Evolutionary conservation across 1,139 yeast genomes (phyloP), one percentile per base, ranked within the genome.

Genomic region (Pichia sp.): DNA sequence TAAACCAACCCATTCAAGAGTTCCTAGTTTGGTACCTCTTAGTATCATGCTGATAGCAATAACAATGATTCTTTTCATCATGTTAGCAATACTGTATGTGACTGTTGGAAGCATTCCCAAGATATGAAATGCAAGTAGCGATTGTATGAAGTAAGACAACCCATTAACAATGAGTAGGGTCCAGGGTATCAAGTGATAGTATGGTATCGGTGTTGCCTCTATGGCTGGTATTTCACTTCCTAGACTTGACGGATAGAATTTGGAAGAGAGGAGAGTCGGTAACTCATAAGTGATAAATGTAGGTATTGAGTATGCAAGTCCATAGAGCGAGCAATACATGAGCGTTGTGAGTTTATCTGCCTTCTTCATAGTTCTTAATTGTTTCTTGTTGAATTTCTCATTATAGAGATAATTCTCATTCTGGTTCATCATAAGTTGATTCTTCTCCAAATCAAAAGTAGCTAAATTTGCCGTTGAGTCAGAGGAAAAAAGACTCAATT

Each of bases 61-160:
- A 26, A 88, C 87, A 16, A 85, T 81, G 30, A 88, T 85, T 46
- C 96, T 73, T 59, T 88, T 88, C 65, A 87, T 66, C 52, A 88
- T 75, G 48, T 83, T 82, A 20, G 96, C 96, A 47, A 88, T 84
- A 16, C 94, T 83, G 59, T 87, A 88, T 41, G 88, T 82, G 25
- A 88, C 93, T 0, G 97, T 88, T 5, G 93, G 77, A 25, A 87
- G 72, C 53, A 77, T 63, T 6, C 96, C 94, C 47, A 88, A 70
- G 27, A 88, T 72, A 60, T 85, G 94, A 58, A 88, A 88, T 20
- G 96, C 96, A 39, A 88, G 59, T 54, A 87, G 64, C 33, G 93
- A 82, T 60, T 88, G 97, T 34, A 76, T 56, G 49, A 86, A 87
- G 60, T 88, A 96, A 13, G 86, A 70, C 3, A 77, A 45, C 3